Percentiles rank a stretch among this genome's conserved stretches.
phyloP scores from a whole-genome alignment of 352 stramenopile genomes.

The Blastocystis sp. region DNA sequence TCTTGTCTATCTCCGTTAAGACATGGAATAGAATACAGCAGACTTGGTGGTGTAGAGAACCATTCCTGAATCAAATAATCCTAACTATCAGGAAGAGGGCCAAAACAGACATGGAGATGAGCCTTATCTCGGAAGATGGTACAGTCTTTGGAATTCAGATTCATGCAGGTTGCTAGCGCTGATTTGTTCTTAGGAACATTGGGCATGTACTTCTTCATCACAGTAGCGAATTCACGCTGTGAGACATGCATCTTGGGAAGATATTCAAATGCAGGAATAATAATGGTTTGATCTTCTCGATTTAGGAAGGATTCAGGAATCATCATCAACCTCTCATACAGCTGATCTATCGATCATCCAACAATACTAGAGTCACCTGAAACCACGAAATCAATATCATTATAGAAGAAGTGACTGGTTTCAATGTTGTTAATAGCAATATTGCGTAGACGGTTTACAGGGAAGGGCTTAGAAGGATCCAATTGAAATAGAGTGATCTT shows the following conservation, averaged over 20 bases:
- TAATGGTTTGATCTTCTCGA: background rate
- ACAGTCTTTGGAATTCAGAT: background rate
- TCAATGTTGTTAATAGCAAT: conserved; percentile 12
- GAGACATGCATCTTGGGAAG: background rate
- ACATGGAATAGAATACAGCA: background rate
- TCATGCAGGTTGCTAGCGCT: background rate
- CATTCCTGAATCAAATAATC: background rate
- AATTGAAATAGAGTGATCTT: background rate
- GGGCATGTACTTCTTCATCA: background rate
- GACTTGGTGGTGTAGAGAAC: background rate
- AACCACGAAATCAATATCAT: conserved; percentile 46
- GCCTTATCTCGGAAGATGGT: conserved; percentile 11
- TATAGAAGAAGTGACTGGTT: conserved; percentile 15
- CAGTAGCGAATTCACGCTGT: background rate
- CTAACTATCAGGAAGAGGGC: background rate
- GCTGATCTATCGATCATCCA: background rate
- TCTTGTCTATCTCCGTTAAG: background rate
- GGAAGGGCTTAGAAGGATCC: background rate
- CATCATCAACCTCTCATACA: background rate
- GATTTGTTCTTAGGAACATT: background rate
- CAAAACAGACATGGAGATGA: background rate
- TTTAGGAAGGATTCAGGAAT: conserved; percentile 2
- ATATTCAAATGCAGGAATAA: conserved; percentile 30
- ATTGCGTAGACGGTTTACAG: conserved; percentile 17
- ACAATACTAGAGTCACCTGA: background rate